Percentiles rank a stretch among this genome's conserved stretches.
Conservation (phyloP, 371 early-diverging fungal genomes). For the Apophysomyces elegans region DNA sequence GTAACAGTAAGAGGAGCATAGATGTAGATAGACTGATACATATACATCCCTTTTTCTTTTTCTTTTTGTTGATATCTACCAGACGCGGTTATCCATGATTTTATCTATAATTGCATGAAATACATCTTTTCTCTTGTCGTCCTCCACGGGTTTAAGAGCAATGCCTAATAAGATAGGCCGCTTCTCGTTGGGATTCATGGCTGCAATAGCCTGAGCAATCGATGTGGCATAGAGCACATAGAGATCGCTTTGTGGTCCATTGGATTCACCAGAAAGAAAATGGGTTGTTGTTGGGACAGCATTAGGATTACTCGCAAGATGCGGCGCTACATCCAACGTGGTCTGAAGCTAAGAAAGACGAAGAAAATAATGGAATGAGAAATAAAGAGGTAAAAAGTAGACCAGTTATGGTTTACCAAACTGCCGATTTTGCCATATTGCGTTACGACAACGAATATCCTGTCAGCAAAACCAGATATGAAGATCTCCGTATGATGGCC, state of each 20-base stretch:
- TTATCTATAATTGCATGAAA: constrained; percentile 45
- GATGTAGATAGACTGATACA: neutral
- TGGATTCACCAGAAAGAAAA: constrained; percentile 58
- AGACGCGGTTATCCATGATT: constrained; percentile 40
- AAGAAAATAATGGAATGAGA: neutral
- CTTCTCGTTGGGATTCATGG: constrained; percentile 64
- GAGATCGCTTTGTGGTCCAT: constrained; percentile 57
- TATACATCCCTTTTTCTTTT: neutral
- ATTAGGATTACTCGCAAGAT: constrained; percentile 48
- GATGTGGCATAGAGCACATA: constrained; percentile 71
- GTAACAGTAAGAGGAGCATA: constrained; percentile 4
- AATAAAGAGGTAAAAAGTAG: constrained; percentile 3
- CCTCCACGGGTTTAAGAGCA: constrained; percentile 56
- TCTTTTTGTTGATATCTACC: neutral
- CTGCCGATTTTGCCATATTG: constrained; percentile 70
- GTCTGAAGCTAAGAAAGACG: constrained; percentile 46
- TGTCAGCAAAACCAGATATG: constrained; percentile 63
- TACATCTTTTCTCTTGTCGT: constrained; percentile 36
- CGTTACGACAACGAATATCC: constrained; percentile 66
- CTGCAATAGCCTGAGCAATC: constrained; percentile 62
- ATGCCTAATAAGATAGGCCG: constrained; percentile 67
- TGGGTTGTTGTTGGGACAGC: constrained; percentile 52
- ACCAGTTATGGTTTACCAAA: constrained; percentile 42
- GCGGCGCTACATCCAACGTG: constrained; percentile 45
- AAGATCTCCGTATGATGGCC: constrained; percentile 69